Evolutionary conservation across 2,329 filamentous ascomycete species (phyloP), one percentile per base, ranked within the genome.

Genomic region (Colletotrichum sansevieriae): DNA sequence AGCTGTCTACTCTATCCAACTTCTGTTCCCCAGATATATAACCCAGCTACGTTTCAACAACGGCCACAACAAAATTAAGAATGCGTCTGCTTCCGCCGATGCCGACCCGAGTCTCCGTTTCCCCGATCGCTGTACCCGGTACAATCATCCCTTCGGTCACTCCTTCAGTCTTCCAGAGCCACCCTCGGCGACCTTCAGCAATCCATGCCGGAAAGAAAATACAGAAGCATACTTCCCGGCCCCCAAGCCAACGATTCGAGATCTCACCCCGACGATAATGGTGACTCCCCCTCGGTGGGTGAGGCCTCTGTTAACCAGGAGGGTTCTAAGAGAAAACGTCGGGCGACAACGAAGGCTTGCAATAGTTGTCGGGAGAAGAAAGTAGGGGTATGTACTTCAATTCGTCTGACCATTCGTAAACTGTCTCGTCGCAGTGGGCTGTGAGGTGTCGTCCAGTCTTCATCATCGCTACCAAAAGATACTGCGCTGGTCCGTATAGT

Each of bases 171-270:
- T 22, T 52, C 18, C 7, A 67, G 64, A 57, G 39, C 51, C 64
- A 22, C 10, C 41, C 49, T 56, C n/a, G 49, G 18, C 49, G 13
- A 20, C 39, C 20, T 18, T 47, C 11, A 68, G 60, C 46, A 68
- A n/a, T 52, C 60, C 44, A 68, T 68, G 65, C 52, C 37, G 25
- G 65, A 64, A 68, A 60, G 65, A 39, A 68, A 68, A 18, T 68
- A 68, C n/a, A 47, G 65, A 20, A 68, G 54, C 15, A 58, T 68
- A 43, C 65, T 67, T 33, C 64, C 59, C 37, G 52, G 59, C 12
- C 64, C 64, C 51, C 59, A 51, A 20, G 12, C 35, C 37, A 46
- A 11, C 25, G 20, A 20, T 8, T 1, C 35, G 13, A 46, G 25
- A 46, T 20, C 13, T 4, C 37, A 57, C 2, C 18, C 22, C 39